phyloP scores from a whole-genome alignment of 805 yeast species.

The Candida pseudoglaebosa region DNA sequence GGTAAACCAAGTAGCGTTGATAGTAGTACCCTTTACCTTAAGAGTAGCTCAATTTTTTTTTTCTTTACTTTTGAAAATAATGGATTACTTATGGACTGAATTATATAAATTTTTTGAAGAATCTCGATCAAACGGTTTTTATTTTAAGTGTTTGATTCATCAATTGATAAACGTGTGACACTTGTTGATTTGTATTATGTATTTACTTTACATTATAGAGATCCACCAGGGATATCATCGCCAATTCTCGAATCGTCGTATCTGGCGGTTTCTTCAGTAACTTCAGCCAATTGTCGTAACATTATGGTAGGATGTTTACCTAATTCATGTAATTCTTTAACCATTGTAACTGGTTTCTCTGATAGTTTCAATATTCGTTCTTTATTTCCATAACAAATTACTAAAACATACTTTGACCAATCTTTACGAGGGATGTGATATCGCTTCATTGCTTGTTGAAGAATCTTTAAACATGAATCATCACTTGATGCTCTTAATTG shows the following conservation, averaged over 20 bases:
- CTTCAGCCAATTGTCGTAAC: slow-evolving; percentile 73
- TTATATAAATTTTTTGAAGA: too few species aligned
- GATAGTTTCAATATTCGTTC: slow-evolving; percentile 79
- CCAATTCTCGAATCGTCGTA: slow-evolving; percentile 39
- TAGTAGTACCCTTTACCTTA: too few species aligned
- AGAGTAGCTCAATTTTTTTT: too few species aligned
- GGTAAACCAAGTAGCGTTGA: too few species aligned
- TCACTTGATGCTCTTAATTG: slow-evolving; percentile 83
- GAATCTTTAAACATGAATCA: slow-evolving; percentile 83
- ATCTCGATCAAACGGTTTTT: too few species aligned
- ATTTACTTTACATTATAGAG: slow-evolving; percentile 21
- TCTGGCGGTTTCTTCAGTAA: slow-evolving; percentile 17
- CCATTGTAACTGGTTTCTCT: slow-evolving; percentile 83
- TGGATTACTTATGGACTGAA: too few species aligned
- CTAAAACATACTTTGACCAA: slow-evolving; percentile 84
- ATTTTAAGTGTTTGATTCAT: too few species aligned
- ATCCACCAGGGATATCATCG: slow-evolving; percentile 44
- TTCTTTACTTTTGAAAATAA: too few species aligned
- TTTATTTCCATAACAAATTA: slow-evolving; percentile 86
- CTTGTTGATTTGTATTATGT: too few species aligned
- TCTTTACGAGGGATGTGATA: slow-evolving; percentile 75
- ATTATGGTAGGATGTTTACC: slow-evolving; percentile 90
- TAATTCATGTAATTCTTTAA: slow-evolving; percentile 77
- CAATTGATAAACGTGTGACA: too few species aligned
- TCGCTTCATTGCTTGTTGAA: slow-evolving; percentile 84